phyloP scores from a whole-genome alignment of 768 basidiomycete species.

The Leccinum arenicola region DNA sequence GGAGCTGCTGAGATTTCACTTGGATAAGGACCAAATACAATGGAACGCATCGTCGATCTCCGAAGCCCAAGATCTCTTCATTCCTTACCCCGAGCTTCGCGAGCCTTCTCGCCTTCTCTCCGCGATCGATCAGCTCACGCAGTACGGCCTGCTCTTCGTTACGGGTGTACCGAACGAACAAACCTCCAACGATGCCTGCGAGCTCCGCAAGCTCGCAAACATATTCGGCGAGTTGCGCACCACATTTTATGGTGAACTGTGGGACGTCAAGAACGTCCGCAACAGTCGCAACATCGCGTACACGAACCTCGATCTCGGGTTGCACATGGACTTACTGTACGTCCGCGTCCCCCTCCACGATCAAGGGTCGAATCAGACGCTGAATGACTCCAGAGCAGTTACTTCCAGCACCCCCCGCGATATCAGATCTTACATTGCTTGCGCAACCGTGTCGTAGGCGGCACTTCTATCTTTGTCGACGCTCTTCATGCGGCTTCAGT shows the following conservation, averaged over 20 bases:
- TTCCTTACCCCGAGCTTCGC: slow-evolving; percentile 52
- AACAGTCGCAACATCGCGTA: slow-evolving; percentile 92
- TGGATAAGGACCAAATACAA: slow-evolving; percentile 34
- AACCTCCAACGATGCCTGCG: slow-evolving; percentile 61
- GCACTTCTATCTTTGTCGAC: slow-evolving; percentile 85
- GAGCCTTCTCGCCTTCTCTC: slow-evolving; percentile 45
- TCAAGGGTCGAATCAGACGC: neutral
- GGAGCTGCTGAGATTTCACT: slow-evolving; percentile 42
- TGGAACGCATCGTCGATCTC: slow-evolving; percentile 49
- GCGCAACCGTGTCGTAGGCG: slow-evolving; percentile 79
- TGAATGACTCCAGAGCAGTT: slow-evolving; percentile 45
- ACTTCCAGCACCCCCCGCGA: slow-evolving; percentile 87
- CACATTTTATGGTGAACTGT: slow-evolving; percentile 88
- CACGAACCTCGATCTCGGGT: slow-evolving; percentile 81
- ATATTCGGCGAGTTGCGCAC: slow-evolving; percentile 72
- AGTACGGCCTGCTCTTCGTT: slow-evolving; percentile 73
- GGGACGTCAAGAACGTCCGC: slow-evolving; percentile 79
- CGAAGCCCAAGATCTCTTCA: slow-evolving; percentile 43
- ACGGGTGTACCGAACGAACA: slow-evolving; percentile 62
- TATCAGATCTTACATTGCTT: slow-evolving; percentile 93
- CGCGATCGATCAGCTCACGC: slow-evolving; percentile 68
- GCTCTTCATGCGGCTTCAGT: slow-evolving; percentile 59
- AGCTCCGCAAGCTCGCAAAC: slow-evolving; percentile 61
- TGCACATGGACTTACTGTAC: slow-evolving; percentile 92
- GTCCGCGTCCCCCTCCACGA: slow-evolving; percentile 29